phyloP scores from a whole-genome alignment of 768 basidiomycete genomes.

The Phanerochaete carnosa region DNA sequence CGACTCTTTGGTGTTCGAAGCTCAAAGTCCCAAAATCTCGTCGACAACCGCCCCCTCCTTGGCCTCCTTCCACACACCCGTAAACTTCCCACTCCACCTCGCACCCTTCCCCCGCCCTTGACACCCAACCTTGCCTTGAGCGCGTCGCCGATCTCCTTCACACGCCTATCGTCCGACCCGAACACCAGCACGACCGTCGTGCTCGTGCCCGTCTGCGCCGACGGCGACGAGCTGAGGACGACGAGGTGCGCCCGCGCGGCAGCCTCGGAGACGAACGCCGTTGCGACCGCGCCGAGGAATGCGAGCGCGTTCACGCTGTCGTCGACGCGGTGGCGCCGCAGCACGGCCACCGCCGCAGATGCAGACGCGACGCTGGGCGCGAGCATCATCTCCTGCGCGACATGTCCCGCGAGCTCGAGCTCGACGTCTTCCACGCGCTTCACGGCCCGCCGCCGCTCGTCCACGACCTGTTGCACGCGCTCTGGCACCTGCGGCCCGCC shows the following conservation, averaged over 20 bases:
- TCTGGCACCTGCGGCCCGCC: slow-evolving; percentile 64
- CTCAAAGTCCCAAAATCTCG: slow-evolving; percentile 30
- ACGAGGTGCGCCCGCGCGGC: slow-evolving; percentile 35
- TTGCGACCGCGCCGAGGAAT: slow-evolving; percentile 57
- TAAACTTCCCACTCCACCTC: slow-evolving; percentile 74
- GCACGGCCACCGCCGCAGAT: slow-evolving; percentile 33
- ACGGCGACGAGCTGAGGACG: slow-evolving; percentile 61
- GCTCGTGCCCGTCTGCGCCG: slow-evolving; percentile 47
- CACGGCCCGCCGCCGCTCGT: slow-evolving; percentile 62
- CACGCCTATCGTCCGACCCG: slow-evolving; percentile 56
- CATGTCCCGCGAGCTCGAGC: slow-evolving; percentile 54
- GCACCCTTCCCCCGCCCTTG: slow-evolving; percentile 79
- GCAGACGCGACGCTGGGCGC: slow-evolving; percentile 12
- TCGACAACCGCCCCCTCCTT: slow-evolving; percentile 40
- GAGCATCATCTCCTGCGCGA: slow-evolving; percentile 35
- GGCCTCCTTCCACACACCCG: slow-evolving; percentile 57
- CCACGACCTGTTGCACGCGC: slow-evolving; percentile 62
- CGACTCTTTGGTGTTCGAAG: background rate
- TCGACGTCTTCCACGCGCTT: slow-evolving; percentile 72
- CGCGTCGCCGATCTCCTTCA: slow-evolving; percentile 55
- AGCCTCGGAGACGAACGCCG: slow-evolving; percentile 34
- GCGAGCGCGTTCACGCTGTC: slow-evolving; percentile 56
- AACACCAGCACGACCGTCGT: slow-evolving; percentile 56
- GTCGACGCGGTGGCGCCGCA: slow-evolving; percentile 57
- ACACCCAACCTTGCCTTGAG: slow-evolving; percentile 55